These are phyloP conservation scores for Murraya paniculata DNA, from an alignment of 345 rosid genomes.

Conservation along the genomic window DNA sequence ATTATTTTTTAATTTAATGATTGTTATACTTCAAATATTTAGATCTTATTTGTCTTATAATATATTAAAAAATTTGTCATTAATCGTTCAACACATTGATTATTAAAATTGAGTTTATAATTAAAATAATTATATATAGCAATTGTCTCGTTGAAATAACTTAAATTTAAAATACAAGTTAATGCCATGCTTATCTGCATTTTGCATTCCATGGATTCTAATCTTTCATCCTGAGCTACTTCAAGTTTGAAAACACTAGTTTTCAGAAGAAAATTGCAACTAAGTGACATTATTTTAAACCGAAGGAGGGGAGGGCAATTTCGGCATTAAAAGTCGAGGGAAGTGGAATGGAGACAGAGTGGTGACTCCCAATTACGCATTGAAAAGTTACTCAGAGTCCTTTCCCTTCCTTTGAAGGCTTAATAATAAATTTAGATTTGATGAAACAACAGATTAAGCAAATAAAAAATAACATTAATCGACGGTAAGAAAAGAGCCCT, in stretches of 20 bases:
- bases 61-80: not conserved
- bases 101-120: not conserved
- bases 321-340: not conserved
- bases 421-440: not conserved
- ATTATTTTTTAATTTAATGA: no score
- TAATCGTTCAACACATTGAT: not conserved
- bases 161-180: not conserved
- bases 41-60: not conserved
- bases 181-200: not conserved
- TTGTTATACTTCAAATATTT: not conserved
- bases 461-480: not conserved
- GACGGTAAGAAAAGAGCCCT: not conserved
- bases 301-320: constrained; percentile 17
- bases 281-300: not conserved
- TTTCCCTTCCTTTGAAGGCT: not conserved
- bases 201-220: not conserved
- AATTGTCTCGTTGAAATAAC: not conserved
- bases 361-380: constrained; percentile 27
- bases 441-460: not conserved
- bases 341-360: constrained; percentile 25
- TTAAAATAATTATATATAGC: not conserved
- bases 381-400: constrained; percentile 9
- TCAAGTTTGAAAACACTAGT: not conserved
- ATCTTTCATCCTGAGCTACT: not conserved
- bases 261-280: not conserved